Percentiles rank a stretch among this genome's conserved stretches.
phyloP scores from a whole-genome alignment of 805 yeast genomes.

The Metschnikowia chrysomelidarum region DNA sequence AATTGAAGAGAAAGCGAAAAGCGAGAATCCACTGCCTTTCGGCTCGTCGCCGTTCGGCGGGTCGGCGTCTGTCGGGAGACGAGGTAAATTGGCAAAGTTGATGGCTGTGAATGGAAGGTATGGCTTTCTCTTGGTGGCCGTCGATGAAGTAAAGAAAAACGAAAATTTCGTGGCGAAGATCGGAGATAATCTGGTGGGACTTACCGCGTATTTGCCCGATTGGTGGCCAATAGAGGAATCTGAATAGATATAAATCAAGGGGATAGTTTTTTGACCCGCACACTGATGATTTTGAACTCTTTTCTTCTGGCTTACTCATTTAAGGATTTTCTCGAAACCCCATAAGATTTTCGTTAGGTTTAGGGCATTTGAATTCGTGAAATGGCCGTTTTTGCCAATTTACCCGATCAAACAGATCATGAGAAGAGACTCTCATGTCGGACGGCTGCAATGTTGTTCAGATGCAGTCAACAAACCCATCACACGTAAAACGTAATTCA shows the following conservation, averaged over 20 bases:
- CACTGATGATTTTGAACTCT: no score
- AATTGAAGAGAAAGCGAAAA: not conserved
- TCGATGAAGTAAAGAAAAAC: constrained; percentile 46
- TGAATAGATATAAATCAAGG: not conserved
- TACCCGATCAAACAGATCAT: no score
- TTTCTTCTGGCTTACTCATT: no score
- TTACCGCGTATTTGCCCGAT: constrained; percentile 58
- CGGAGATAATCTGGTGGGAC: constrained; percentile 32
- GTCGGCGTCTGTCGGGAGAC: constrained; percentile 22
- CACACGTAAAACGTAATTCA: no score
- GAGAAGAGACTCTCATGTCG: no score
- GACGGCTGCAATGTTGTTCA: no score
- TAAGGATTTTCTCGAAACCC: no score
- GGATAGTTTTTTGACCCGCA: no score
- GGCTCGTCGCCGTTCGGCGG: constrained; percentile 20
- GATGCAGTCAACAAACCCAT: no score
- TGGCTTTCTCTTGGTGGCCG: constrained; percentile 63
- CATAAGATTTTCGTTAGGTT: no score
- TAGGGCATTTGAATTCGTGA: no score
- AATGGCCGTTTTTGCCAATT: no score
- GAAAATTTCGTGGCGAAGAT: constrained; percentile 30
- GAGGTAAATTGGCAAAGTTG: constrained; percentile 45
- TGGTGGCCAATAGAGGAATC: constrained; percentile 63
- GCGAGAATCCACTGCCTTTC: constrained; percentile 1
- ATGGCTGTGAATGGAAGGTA: constrained; percentile 53